Evolutionary conservation across 495 filamentous ascomycete genomes (phyloP), one percentile per base, ranked within the genome.

Genomic region (Penicillium mononematosum): DNA sequence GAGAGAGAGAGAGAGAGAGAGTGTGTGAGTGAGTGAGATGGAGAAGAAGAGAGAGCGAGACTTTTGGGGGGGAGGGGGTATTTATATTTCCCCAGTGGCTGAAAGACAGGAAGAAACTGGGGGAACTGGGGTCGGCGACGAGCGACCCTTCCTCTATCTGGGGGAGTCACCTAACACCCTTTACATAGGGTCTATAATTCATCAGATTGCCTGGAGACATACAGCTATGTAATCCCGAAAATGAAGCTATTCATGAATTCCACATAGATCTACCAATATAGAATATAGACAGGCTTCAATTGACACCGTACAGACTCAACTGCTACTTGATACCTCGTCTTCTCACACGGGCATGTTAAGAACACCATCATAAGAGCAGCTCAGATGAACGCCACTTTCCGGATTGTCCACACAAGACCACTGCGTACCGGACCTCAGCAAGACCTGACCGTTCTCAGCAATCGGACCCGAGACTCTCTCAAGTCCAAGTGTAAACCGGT

Each of bases 361-460:
- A 5, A 59, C 55, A 4, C 62, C 67, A 0, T 54, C 29, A 45
- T 67, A 68, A 5, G 50, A 17, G 19, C 68, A 70, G 8, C 29
- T 24, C 41, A 66, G 50, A 8, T 50, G 2, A 20, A 68, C 52
- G 5, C 42, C 20, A 1, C 45, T 27, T 5, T 50, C 31, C 0
- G 63, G 62, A 25, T 68, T 58, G 10, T 66, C 41, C 38, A 53
- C 31, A 31, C 68, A 70, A 36, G 53, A 52, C 68, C 68, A 70
- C 31, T 61, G 56, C 0, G 58, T 60, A 6, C 55, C 59, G 1
- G 63, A 67, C 16, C 29, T 58, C 4, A 70, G 38, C 22, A 48
- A 25, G 14, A 54, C 52, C 14, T 54, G 55, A 1, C 58, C 65
- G 16, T 66, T 49, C 48, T 64, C 68, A 0, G 56, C 19, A 31